A percentile compares a stretch with the other conserved stretches of the same genome.
Conservation (phyloP, 202 grass and related monocot genomes). For the Dendrocalamus latiflorus region DNA sequence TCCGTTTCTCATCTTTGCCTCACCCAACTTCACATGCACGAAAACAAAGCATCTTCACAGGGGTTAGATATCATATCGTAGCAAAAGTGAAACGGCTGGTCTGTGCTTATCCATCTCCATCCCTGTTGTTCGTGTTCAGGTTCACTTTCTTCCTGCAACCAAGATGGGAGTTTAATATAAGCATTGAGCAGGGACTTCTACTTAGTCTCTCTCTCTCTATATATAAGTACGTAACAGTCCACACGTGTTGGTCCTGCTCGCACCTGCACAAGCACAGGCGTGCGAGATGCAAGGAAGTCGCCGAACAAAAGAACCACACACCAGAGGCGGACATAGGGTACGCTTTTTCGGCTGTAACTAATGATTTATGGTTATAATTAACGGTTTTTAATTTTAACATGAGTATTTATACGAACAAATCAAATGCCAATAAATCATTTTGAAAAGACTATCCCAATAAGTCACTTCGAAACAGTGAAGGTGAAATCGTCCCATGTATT, state of each 20-base stretch:
- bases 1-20: neutral
- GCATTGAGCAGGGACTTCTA: neutral
- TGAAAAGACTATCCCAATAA: too few relatives aligned
- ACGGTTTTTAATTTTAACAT: too few relatives aligned
- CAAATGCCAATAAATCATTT: too few relatives aligned
- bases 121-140: neutral
- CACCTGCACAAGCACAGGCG: too few relatives aligned
- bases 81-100: neutral
- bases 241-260: slow-evolving; percentile 20
- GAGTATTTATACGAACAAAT: too few relatives aligned
- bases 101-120: neutral
- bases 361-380: too few relatives aligned
- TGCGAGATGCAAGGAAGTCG: neutral
- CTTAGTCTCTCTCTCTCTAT: too few relatives aligned
- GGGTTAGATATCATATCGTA: neutral
- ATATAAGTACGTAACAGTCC: neutral
- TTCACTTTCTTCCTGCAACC: too few relatives aligned
- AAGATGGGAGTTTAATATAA: neutral
- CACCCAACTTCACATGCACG: neutral
- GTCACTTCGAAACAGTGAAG: too few relatives aligned
- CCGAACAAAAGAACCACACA: slow-evolving; percentile 22
- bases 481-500: too few relatives aligned
- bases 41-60: neutral
- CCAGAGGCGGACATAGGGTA: slow-evolving; percentile 16
- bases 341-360: too few relatives aligned